These are phyloP conservation scores for Starmerella floris DNA, from an alignment of 805 yeast species.

Conservation along the genomic window DNA sequence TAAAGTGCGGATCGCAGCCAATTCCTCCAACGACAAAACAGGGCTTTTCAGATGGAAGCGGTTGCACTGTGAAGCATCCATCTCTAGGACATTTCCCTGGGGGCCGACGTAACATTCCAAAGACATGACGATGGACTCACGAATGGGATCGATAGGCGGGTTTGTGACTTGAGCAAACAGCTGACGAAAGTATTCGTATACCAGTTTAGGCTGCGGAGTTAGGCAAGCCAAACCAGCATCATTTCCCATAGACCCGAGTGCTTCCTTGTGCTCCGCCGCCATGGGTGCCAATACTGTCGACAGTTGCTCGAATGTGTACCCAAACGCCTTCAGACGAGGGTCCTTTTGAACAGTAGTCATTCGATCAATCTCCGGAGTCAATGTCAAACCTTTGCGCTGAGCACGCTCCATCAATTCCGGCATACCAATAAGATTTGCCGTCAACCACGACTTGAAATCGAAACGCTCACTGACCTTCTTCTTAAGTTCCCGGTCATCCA, in stretches of 20 bases:
- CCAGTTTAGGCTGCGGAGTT: slow-evolving; percentile 78
- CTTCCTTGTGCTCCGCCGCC: slow-evolving; percentile 86
- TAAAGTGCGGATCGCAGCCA: slow-evolving; percentile 61
- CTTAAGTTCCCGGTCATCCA: slow-evolving; percentile 84
- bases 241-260: slow-evolving; percentile 97
- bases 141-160: slow-evolving; percentile 96
- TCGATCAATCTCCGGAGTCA: slow-evolving; percentile 18
- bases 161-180: slow-evolving; percentile 96
- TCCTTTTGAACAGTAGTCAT: slow-evolving; percentile 52
- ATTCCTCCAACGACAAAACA: slow-evolving; percentile 57
- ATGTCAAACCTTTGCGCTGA: slow-evolving; percentile 29
- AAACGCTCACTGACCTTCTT: slow-evolving; percentile 60
- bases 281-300: slow-evolving; percentile 75
- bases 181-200: slow-evolving; percentile 90
- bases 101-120: slow-evolving; percentile 95
- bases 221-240: slow-evolving; percentile 92
- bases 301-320: slow-evolving; percentile 89
- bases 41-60: slow-evolving; percentile 75
- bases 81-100: slow-evolving; percentile 90
- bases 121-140: slow-evolving; percentile 94
- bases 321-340: slow-evolving; percentile 72
- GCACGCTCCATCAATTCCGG: slow-evolving; percentile 58
- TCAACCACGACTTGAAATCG: slow-evolving; percentile 89
- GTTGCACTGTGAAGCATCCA: slow-evolving; percentile 85
- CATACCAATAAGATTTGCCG: slow-evolving; percentile 73